These are phyloP conservation scores for Monilinia fructigena DNA, from an alignment of 2,329 filamentous ascomycete genomes.

Conservation along the genomic window DNA sequence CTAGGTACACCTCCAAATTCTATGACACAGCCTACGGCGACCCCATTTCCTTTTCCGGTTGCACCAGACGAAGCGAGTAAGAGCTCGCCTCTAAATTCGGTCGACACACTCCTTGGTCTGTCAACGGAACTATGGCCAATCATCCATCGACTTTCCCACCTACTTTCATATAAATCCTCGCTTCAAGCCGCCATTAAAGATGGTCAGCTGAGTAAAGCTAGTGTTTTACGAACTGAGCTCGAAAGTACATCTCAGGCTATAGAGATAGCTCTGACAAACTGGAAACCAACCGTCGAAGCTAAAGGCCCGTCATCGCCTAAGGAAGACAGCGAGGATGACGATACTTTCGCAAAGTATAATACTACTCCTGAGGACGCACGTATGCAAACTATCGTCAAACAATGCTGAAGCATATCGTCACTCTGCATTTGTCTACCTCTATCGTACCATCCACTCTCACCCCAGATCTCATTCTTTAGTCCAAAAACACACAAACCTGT, in stretches of 20 bases:
- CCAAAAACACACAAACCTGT: constrained; percentile 52
- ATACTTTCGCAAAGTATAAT: constrained; percentile 12
- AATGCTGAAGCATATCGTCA: constrained; percentile 53
- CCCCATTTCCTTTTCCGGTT: constrained; percentile 49
- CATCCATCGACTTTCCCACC: constrained; percentile 58
- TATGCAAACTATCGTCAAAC: constrained; percentile 41
- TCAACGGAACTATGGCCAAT: constrained; percentile 63
- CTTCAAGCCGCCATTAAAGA: constrained; percentile 48
- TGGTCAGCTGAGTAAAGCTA: constrained; percentile 41
- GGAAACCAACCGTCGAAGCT: constrained; percentile 53
- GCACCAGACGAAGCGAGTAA: constrained; percentile 44
- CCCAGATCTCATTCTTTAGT: constrained; percentile 50
- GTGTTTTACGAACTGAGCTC: constrained; percentile 35
- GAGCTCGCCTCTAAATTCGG: constrained; percentile 49
- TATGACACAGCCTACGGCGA: constrained; percentile 48
- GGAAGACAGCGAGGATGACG: constrained; percentile 15
- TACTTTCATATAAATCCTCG: constrained; percentile 53
- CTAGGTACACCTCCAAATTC: constrained; percentile 58
- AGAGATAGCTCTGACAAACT: constrained; percentile 54
- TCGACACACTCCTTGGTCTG: constrained; percentile 55
- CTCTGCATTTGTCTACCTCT: constrained; percentile 48
- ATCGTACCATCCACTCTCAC: constrained; percentile 44
- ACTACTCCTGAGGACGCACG: constrained; percentile 24
- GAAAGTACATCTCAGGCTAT: constrained; percentile 51
- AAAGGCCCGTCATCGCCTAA: constrained; percentile 30